Evolutionary conservation across 2,329 filamentous ascomycete genomes (phyloP), one percentile per base, ranked within the genome.

Genomic region (Dothiorella sarmentorum): DNA sequence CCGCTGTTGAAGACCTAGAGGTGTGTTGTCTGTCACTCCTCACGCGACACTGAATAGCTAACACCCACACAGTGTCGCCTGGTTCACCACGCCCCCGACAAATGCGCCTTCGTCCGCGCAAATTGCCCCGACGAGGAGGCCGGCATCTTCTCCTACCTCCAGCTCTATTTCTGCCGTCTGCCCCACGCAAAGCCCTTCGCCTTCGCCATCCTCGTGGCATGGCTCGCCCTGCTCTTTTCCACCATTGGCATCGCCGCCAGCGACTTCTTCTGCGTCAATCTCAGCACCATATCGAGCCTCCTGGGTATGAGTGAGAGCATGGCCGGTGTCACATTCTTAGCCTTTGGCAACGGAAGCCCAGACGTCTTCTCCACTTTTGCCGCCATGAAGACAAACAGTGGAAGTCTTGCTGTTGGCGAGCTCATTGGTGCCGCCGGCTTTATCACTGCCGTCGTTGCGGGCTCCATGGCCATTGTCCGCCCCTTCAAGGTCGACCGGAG

Each of bases 311-410:
- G 92, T 72, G 92, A 99, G 77, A 97, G 91, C 72, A 82, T 99
- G 74, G 91, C 94, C 0, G 94, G 94, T 33, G 95, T 99, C 26
- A 99, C 94, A 0, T 96, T 99, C 68, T 78, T 99, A 55, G 94
- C 94, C 7, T 95, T 99, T 74, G 94, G 94, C 63, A 99, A 99
- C 78, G 94, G 94, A 55, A 97, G 93, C 62, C 94, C 94, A 2
- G 94, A 99, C 74, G 92, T 99, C 44, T 99, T 99, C 74, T 97
- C 92, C 64, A 99, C 94, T 2, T 97, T 99, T 75, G 94, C 94
- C 15, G 95, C 94, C 65, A 97, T 99, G 91, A 87, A 87, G 68
- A 96, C 92, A 22, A 91, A 97, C 69, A 97, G 92, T 71, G 93
- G 93, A n/a, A 95, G 92, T 76, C 84, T 99, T 80, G 94, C 94